Evolutionary conservation across 2,329 filamentous ascomycete species (phyloP).

Genomic region (Fusarium sp.): DNA sequence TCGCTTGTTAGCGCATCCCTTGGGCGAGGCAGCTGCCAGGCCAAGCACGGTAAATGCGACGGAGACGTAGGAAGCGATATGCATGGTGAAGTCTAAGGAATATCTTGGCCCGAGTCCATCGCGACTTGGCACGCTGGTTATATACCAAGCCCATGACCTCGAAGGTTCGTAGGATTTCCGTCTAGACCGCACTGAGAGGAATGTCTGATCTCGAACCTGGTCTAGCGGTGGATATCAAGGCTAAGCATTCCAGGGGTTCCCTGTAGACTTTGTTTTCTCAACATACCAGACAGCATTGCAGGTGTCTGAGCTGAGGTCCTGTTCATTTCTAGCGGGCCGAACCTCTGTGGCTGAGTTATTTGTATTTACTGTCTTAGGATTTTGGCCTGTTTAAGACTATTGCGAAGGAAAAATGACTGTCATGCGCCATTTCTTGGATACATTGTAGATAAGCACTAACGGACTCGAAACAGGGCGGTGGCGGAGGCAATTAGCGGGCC

Average conservation of each 20-base stretch:
- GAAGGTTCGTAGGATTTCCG: constrained; percentile 4
- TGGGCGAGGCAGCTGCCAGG: constrained; percentile 13
- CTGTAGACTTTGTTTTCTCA: neutral
- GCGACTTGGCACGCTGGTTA: neutral
- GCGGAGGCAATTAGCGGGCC: constrained; percentile 2
- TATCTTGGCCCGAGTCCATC: neutral
- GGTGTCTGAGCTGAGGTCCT: neutral
- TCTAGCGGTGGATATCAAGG: constrained; percentile 1
- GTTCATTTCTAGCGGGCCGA: neutral
- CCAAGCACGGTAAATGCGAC: constrained; percentile 21
- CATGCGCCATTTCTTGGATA: neutral
- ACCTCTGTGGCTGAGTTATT: neutral
- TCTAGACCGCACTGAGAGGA: constrained; percentile 23
- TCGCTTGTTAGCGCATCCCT: constrained; percentile 9
- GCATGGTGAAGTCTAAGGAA: constrained; percentile 6
- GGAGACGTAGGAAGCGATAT: constrained; percentile 28
- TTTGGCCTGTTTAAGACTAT: neutral
- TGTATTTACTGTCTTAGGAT: neutral
- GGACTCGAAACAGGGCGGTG: constrained; percentile 4
- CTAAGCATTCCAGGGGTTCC: constrained; percentile 18
- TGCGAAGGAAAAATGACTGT: neutral
- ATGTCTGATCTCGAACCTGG: constrained; percentile 14
- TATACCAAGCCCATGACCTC: neutral
- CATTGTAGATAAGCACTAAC: constrained; percentile 6
- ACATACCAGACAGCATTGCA: constrained; percentile 7